Conservation (phyloP, 768 basidiomycete genomes). For the Antrodiella citrinella region DNA sequence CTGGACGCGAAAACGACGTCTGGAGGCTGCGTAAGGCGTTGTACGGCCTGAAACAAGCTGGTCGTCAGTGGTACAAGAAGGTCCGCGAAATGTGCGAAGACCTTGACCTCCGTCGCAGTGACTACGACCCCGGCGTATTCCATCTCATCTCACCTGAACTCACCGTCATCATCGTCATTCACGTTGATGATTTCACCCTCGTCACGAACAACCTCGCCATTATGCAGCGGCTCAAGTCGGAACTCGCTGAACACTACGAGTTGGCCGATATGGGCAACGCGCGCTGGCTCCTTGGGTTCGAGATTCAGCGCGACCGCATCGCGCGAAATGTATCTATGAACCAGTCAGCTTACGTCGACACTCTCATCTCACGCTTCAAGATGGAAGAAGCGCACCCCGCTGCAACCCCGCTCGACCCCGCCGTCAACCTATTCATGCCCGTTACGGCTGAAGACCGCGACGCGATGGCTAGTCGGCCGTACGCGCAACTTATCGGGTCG, state of each 20-base stretch:
- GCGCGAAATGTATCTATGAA: conserved; percentile 19
- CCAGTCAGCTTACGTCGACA: conserved; percentile 26
- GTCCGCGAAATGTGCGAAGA: conserved; percentile 3
- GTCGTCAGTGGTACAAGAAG: neutral
- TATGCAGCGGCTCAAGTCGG: conserved; percentile 11
- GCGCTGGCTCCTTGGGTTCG: conserved; percentile 15
- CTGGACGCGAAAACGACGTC: neutral
- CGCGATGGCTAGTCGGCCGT: neutral
- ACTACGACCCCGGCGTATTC: conserved; percentile 10
- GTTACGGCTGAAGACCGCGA: neutral
- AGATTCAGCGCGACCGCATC: conserved; percentile 9
- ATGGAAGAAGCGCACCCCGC: conserved; percentile 20
- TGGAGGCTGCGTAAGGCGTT: neutral
- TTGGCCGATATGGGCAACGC: conserved; percentile 13
- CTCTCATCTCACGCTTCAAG: conserved; percentile 19
- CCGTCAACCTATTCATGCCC: neutral
- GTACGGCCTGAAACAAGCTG: neutral
- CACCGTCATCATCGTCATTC: conserved; percentile 9
- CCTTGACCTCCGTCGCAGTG: conserved; percentile 6
- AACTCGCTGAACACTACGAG: conserved; percentile 6
- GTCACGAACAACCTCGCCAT: conserved; percentile 10
- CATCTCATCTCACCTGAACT: neutral
- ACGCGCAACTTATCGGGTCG: conserved; percentile 14
- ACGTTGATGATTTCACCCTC: conserved; percentile 29
- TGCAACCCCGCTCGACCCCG: conserved; percentile 3